Conservation (phyloP, 306 rosid species). For the Urtica urens region DNA sequence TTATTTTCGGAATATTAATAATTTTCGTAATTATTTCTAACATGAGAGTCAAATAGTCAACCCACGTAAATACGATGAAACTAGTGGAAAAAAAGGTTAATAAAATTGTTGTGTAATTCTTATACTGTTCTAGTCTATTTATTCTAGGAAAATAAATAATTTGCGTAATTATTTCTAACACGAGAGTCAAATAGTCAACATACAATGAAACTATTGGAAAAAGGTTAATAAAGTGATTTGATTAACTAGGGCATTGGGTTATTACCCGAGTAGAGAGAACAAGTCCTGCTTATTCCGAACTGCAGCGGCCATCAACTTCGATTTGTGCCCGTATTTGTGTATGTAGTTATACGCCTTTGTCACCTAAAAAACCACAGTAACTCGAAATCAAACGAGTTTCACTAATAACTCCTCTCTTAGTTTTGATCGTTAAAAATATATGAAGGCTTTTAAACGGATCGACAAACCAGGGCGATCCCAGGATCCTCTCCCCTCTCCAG, state of each 20-base stretch:
- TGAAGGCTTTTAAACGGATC: slow-evolving; percentile 1
- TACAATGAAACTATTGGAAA: background rate
- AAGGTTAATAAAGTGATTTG: background rate
- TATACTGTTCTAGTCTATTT: no score
- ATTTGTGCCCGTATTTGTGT: slow-evolving; percentile 81
- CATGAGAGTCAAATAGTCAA: no score
- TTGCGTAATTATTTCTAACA: no score
- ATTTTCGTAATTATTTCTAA: no score
- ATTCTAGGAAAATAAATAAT: no score
- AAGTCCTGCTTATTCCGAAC: slow-evolving; percentile 95
- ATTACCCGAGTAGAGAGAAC: slow-evolving; percentile 87
- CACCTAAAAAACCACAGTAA: slow-evolving; percentile 36
- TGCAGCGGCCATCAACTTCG: slow-evolving; percentile 99
- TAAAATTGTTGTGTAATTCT: no score
- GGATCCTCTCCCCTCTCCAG: slow-evolving; percentile 78
- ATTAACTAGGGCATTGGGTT: slow-evolving; percentile 3
- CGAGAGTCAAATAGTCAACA: background rate
- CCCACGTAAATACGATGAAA: no score
- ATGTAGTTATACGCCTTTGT: slow-evolving; percentile 86
- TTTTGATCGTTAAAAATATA: no score
- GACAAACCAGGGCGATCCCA: slow-evolving; percentile 83
- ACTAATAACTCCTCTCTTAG: no score
- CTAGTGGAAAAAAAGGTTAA: no score
- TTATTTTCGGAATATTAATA: no score
- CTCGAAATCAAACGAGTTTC: background rate